Percentiles rank a stretch among this genome's conserved stretches.
Conservation (phyloP, 495 filamentous ascomycete species). For the Neurospora sp. region DNA sequence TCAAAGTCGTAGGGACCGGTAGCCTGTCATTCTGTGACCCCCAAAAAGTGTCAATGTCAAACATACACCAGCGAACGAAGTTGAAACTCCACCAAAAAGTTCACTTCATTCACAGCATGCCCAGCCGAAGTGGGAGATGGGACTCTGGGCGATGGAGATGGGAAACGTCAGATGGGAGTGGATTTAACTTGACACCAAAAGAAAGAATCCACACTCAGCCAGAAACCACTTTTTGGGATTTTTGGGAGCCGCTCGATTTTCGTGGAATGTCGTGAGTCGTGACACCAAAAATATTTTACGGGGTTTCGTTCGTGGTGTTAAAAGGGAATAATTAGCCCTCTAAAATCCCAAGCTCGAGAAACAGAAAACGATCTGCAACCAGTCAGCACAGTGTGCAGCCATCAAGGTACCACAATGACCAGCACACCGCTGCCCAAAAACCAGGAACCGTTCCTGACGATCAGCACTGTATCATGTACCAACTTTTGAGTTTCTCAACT, state of each 20-base stretch:
- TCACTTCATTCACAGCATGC: neutral
- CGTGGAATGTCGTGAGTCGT: neutral
- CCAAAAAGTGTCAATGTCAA: neutral
- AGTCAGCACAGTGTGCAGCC: neutral
- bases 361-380: neutral
- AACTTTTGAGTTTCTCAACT: neutral
- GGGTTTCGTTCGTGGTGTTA: too few species aligned
- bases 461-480: neutral
- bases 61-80: neutral
- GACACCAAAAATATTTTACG: too few species aligned
- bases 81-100: neutral
- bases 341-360: neutral
- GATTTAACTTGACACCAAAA: neutral
- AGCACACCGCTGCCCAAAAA: neutral
- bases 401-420: neutral
- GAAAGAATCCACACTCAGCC: neutral
- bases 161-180: neutral
- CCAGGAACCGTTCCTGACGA: neutral
- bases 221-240: neutral
- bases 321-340: neutral
- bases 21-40: neutral
- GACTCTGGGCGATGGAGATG: too few species aligned
- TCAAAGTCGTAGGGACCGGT: neutral
- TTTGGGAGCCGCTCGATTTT: neutral
- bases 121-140: neutral